Conservation (phyloP, 73 alveolate species). For the Tetrahymena borealis region DNA sequence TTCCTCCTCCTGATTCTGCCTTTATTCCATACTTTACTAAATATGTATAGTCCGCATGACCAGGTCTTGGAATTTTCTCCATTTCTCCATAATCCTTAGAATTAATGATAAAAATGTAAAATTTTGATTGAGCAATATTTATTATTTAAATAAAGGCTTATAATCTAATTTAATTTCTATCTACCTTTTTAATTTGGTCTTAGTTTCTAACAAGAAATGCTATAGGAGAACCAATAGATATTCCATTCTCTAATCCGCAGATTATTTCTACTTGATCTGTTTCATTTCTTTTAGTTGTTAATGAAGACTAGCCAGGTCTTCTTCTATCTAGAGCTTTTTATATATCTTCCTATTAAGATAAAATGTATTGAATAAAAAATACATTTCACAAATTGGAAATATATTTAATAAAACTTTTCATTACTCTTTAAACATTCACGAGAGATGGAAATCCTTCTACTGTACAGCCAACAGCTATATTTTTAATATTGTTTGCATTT, state of each 20-base stretch:
- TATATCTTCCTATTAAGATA: conserved; percentile 25
- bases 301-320: conserved; percentile 74
- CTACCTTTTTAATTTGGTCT: conserved; percentile 5
- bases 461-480: conserved; percentile 69
- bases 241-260: conserved; percentile 37
- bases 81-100: conserved; percentile 21
- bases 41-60: conserved; percentile 85
- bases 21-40: conserved; percentile 63
- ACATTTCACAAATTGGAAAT: not conserved
- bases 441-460: conserved; percentile 75
- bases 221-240: conserved; percentile 16
- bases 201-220: conserved; percentile 5
- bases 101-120: not conserved
- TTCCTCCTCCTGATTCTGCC: conserved; percentile 83
- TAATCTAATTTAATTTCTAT: not conserved
- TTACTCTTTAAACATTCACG: conserved; percentile 9
- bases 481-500: too few species aligned
- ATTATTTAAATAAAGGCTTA: not conserved
- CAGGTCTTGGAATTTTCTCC: conserved; percentile 67
- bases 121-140: not conserved
- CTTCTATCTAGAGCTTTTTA: conserved; percentile 68
- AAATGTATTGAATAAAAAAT: too few species aligned
- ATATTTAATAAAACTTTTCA: not conserved
- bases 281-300: conserved; percentile 69
- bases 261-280: conserved; percentile 48